A percentile compares a stretch with the other conserved stretches of the same genome.
phyloP scores from a whole-genome alignment of 176 grass and related monocot genomes.

The Elymus sibiricus region DNA sequence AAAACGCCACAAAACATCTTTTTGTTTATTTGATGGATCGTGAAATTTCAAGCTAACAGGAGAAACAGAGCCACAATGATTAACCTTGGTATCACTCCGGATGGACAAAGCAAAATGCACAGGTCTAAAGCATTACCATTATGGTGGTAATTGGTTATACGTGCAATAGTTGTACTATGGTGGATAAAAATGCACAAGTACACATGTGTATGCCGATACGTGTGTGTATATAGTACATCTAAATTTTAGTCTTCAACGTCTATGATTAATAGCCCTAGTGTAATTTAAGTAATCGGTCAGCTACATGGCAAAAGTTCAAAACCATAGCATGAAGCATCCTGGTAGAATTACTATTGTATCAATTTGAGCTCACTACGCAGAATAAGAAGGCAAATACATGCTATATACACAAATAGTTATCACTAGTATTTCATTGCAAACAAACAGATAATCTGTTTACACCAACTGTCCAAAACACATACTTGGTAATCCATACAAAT shows the following conservation, averaged over 20 bases:
- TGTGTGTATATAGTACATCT: not conserved
- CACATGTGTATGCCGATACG: not conserved
- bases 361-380: not conserved
- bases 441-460: not conserved
- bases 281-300: not conserved
- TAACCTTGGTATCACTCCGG: not conserved
- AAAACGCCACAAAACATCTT: not conserved
- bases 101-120: not conserved
- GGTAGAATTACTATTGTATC: not conserved
- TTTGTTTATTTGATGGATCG: not conserved
- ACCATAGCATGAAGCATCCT: not conserved
- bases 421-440: not conserved
- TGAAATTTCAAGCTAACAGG: not conserved
- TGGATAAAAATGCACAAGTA: not conserved
- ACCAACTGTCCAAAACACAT: not conserved
- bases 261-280: not conserved
- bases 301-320: not conserved
- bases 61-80: not conserved
- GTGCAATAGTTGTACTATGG: not conserved
- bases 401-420: not conserved
- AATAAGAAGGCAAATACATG: not conserved
- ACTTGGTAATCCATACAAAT: constrained; percentile 1
- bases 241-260: constrained; percentile 6
- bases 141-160: not conserved
- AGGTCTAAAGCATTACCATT: constrained; percentile 13